Evolutionary conservation across 1,284 basidiomycete species (phyloP).

Genomic region (Filobasidium uniguttulatum): DNA sequence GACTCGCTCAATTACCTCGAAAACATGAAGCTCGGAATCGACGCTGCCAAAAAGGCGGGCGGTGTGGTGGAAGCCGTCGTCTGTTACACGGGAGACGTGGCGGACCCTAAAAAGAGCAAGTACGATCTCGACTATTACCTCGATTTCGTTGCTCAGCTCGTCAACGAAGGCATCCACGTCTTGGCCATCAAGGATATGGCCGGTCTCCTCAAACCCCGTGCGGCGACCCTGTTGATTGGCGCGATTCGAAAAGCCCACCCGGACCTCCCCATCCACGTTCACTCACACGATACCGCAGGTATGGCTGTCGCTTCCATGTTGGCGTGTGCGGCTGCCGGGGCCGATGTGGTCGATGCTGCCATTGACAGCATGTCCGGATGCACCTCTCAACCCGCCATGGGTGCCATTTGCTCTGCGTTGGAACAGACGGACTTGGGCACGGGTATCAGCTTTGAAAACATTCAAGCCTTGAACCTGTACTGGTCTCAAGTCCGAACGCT

Average conservation of each 20-base stretch:
- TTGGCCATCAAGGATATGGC: constrained; percentile 99
- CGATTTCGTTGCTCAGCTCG: constrained; percentile 86
- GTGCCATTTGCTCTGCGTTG: constrained; percentile 81
- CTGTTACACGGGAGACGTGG: constrained; percentile 98
- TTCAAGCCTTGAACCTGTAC: constrained; percentile 94
- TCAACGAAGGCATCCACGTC: constrained; percentile 90
- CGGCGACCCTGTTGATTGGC: constrained; percentile 83
- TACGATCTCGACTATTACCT: constrained; percentile 98
- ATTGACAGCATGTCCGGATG: constrained; percentile 98
- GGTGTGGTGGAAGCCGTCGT: constrained; percentile 96
- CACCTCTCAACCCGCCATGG: constrained; percentile 98
- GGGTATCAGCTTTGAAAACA: constrained; percentile 93
- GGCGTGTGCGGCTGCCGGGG: constrained; percentile 86
- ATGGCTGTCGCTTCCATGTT: constrained; percentile 96
- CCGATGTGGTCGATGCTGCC: constrained; percentile 95
- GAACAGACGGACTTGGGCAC: constrained; percentile 93
- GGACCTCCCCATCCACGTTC: constrained; percentile 96
- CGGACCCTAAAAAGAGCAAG: constrained; percentile 87
- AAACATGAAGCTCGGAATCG: constrained; percentile 92
- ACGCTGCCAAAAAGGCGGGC: constrained; percentile 98
- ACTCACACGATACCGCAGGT: constrained; percentile 99
- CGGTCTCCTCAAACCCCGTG: constrained; percentile 86
- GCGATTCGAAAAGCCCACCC: constrained; percentile 92
- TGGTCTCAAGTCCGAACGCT: constrained; percentile 96
- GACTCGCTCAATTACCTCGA: constrained; percentile 98